Evolutionary conservation across 2,329 filamentous ascomycete genomes (phyloP).

Genomic region (Xylaria sp.): DNA sequence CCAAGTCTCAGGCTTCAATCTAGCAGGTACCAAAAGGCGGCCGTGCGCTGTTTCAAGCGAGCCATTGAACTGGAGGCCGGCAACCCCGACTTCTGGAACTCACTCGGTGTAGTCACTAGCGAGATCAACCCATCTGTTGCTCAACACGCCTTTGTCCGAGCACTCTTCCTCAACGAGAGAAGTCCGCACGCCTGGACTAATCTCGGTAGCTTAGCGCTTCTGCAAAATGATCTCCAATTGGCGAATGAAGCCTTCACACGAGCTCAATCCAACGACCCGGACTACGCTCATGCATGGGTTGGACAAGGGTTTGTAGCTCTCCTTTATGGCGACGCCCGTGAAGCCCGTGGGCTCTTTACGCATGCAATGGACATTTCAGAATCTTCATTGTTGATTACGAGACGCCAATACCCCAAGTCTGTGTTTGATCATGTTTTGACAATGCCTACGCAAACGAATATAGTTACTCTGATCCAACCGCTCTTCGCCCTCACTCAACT

Average conservation of each 20-base stretch:
- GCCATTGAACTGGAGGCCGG: conserved; percentile 94
- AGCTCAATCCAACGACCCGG: conserved; percentile 92
- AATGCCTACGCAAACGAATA: conserved; percentile 55
- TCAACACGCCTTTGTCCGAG: conserved; percentile 91
- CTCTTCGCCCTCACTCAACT: conserved; percentile 89
- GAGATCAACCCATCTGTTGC: conserved; percentile 84
- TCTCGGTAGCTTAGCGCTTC: conserved; percentile 80
- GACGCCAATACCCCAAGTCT: conserved; percentile 79
- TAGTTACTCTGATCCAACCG: conserved; percentile 76
- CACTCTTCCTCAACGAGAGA: conserved; percentile 88
- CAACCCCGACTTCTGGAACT: conserved; percentile 97
- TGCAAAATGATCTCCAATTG: conserved; percentile 83
- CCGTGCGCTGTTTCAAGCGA: conserved; percentile 90
- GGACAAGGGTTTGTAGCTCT: conserved; percentile 88
- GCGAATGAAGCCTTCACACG: conserved; percentile 89
- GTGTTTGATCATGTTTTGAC: conserved; percentile 81
- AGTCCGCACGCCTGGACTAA: conserved; percentile 90
- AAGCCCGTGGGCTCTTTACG: conserved; percentile 85
- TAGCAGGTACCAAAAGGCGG: conserved; percentile 75
- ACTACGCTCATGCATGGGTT: conserved; percentile 91
- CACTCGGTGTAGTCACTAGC: conserved; percentile 88
- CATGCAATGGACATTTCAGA: conserved; percentile 94
- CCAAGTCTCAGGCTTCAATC: conserved; percentile 59
- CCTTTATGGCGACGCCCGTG: conserved; percentile 72
- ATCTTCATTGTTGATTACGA: conserved; percentile 72